These are phyloP conservation scores for Coniella lustricola DNA, from an alignment of 2,329 filamentous ascomycete species.

Conservation along the genomic window DNA sequence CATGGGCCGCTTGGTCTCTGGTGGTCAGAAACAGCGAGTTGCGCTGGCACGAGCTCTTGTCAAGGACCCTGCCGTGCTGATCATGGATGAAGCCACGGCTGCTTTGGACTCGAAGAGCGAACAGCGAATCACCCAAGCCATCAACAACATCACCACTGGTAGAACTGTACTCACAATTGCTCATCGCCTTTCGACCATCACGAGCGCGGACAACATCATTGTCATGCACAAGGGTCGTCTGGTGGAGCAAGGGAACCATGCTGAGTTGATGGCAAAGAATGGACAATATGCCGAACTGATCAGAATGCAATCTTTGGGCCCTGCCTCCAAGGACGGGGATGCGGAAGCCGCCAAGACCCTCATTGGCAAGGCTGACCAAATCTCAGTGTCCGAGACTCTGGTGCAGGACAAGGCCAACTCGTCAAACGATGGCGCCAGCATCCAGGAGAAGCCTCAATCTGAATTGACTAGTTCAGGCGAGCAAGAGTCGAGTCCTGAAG, in stretches of 20 bases:
- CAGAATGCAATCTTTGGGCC: slow-evolving; percentile 5
- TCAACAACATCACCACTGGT: slow-evolving; percentile 35
- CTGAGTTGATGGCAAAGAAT: slow-evolving; percentile 46
- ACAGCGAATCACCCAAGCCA: slow-evolving; percentile 42
- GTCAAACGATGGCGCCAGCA: neutral
- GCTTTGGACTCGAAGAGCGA: slow-evolving; percentile 54
- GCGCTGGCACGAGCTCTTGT: slow-evolving; percentile 52
- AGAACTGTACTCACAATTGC: slow-evolving; percentile 54
- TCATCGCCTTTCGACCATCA: slow-evolving; percentile 37
- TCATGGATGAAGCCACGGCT: slow-evolving; percentile 57
- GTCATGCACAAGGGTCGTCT: slow-evolving; percentile 28
- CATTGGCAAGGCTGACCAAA: neutral
- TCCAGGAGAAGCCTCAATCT: neutral
- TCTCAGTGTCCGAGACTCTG: slow-evolving; percentile 6
- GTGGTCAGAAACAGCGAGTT: slow-evolving; percentile 54
- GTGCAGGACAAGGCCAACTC: neutral
- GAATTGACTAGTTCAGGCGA: neutral
- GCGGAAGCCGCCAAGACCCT: neutral
- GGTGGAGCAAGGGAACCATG: slow-evolving; percentile 28
- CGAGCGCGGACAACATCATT: slow-evolving; percentile 50
- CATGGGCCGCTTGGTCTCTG: slow-evolving; percentile 47
- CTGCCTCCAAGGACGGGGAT: neutral
- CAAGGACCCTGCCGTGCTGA: slow-evolving; percentile 47
- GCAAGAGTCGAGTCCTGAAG: slow-evolving; percentile 2
- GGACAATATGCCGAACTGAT: slow-evolving; percentile 51